phyloP scores from a whole-genome alignment of 225 moss, liverwort and hornwort species.

The Sphagnum contortum region DNA sequence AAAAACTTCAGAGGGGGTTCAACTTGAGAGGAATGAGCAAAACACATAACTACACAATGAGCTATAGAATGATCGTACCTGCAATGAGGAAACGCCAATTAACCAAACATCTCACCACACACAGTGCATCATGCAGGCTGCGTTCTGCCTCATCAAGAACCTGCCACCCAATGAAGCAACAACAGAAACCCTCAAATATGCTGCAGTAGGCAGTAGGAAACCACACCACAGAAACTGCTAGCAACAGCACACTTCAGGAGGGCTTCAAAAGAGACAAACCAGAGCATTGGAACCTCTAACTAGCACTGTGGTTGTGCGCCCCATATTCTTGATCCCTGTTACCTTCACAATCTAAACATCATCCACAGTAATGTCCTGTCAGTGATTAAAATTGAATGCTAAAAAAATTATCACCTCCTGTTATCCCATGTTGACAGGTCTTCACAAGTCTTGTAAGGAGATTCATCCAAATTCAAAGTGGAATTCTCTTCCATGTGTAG shows the following conservation, averaged over 20 bases:
- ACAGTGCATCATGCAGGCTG: slow-evolving; percentile 83
- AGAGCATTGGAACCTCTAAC: slow-evolving; percentile 89
- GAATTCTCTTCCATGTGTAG: too few relatives aligned
- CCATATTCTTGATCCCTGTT: slow-evolving; percentile 93
- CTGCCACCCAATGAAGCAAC: slow-evolving; percentile 9
- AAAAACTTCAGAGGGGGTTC: not conserved
- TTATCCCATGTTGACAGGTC: too few relatives aligned
- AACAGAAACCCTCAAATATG: not conserved
- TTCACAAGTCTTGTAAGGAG: too few relatives aligned
- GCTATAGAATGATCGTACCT: slow-evolving; percentile 17
- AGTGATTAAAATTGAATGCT: not conserved
- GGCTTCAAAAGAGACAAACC: slow-evolving; percentile 21
- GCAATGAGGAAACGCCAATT: slow-evolving; percentile 67
- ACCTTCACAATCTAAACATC: slow-evolving; percentile 64
- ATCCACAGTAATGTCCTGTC: not conserved
- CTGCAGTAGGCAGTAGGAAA: not conserved
- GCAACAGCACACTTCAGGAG: too few relatives aligned
- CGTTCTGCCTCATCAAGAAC: slow-evolving; percentile 85
- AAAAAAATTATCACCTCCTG: not conserved
- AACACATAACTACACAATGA: too few relatives aligned
- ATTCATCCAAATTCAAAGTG: too few relatives aligned
- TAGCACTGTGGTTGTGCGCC: slow-evolving; percentile 70
- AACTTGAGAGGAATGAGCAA: too few relatives aligned
- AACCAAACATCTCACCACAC: slow-evolving; percentile 85
- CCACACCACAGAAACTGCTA: too few relatives aligned